These are phyloP conservation scores for Geopyxis carbonaria DNA, from an alignment of 495 filamentous ascomycete species.

Conservation along the genomic window DNA sequence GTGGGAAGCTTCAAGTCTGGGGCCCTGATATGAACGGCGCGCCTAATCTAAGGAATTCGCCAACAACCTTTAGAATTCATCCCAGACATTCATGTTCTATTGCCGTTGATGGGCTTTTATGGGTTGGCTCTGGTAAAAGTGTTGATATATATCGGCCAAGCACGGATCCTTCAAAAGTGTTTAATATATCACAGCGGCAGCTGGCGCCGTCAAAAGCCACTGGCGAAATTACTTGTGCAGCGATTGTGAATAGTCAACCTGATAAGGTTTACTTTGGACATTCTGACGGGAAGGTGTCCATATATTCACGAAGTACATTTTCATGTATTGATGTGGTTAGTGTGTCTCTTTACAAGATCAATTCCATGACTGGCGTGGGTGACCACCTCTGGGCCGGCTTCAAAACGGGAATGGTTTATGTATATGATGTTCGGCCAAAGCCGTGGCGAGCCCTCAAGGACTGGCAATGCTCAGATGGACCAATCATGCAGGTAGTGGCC, in stretches of 20 bases:
- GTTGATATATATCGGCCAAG: slow-evolving; percentile 66
- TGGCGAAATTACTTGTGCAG: slow-evolving; percentile 78
- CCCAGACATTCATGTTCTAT: slow-evolving; percentile 80
- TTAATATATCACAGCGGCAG: slow-evolving; percentile 54
- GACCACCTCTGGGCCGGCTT: slow-evolving; percentile 84
- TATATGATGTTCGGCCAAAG: slow-evolving; percentile 65
- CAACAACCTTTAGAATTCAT: slow-evolving; percentile 49
- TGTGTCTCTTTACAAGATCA: slow-evolving; percentile 90
- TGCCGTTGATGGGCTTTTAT: slow-evolving; percentile 58
- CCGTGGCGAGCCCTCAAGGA: slow-evolving; percentile 89
- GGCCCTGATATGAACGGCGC: slow-evolving; percentile 55
- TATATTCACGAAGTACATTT: slow-evolving; percentile 64
- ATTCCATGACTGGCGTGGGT: slow-evolving; percentile 65
- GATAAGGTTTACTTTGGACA: slow-evolving; percentile 83
- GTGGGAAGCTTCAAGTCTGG: slow-evolving; percentile 79
- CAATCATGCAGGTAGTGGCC: slow-evolving; percentile 55
- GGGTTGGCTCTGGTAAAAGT: slow-evolving; percentile 78
- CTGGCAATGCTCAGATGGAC: slow-evolving; percentile 76
- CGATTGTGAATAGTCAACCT: slow-evolving; percentile 53
- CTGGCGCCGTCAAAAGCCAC: slow-evolving; percentile 40
- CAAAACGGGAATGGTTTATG: slow-evolving; percentile 86
- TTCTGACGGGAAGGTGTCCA: slow-evolving; percentile 78
- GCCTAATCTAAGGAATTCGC: slow-evolving; percentile 52
- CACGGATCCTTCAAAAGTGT: slow-evolving; percentile 43
- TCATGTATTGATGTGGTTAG: slow-evolving; percentile 59